phyloP scores from a whole-genome alignment of 306 rosid species.

The Cicer pinnatifidum region DNA sequence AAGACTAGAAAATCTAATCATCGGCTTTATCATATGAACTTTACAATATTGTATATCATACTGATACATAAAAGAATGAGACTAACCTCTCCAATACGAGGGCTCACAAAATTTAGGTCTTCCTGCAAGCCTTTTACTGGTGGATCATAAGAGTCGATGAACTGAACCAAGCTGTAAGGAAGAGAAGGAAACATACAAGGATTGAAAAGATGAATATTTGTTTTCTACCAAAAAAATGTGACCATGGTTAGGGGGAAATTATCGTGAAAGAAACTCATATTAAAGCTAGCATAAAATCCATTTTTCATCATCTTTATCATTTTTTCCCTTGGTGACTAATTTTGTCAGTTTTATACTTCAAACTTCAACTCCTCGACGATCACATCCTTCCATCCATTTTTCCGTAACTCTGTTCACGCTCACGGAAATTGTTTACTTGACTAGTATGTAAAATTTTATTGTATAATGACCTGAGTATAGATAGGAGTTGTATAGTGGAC shows the following conservation, averaged over 20 bases:
- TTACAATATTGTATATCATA: slow-evolving; percentile 17
- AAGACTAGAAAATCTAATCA: slow-evolving; percentile 27
- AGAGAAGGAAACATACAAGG: slow-evolving; percentile 44
- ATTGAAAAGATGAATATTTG: slow-evolving; percentile 33
- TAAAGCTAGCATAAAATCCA: slow-evolving; percentile 23
- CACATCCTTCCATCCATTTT: slow-evolving; percentile 25
- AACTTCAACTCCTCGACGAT: slow-evolving; percentile 22
- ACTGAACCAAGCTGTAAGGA: slow-evolving; percentile 82
- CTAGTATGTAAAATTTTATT: neutral
- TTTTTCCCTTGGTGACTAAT: neutral
- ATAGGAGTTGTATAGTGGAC: slow-evolving; percentile 16
- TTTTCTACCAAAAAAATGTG: neutral
- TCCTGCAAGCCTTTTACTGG: slow-evolving; percentile 94
- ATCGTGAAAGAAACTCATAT: slow-evolving; percentile 18
- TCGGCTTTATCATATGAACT: slow-evolving; percentile 23
- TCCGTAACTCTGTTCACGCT: neutral
- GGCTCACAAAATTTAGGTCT: slow-evolving; percentile 97
- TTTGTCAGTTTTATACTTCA: slow-evolving; percentile 6
- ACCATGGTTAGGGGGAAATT: neutral
- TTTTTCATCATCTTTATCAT: slow-evolving; percentile 21
- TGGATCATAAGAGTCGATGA: slow-evolving; percentile 93
- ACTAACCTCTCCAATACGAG: slow-evolving; percentile 98
- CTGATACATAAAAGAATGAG: slow-evolving; percentile 44
- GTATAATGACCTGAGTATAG: neutral
- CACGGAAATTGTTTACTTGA: slow-evolving; percentile 17